phyloP scores from a whole-genome alignment of 176 grass and related monocot genomes.

The Hordeum vulgare region MorexV3_pseudomolecules_assembly NC_058522.1:554197013-554197512 shows the following conservation, averaged over 20 bases:
- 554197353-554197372: constrained; percentile 95
- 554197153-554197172: neutral
- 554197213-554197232: too few relatives aligned
- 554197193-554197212: too few relatives aligned
- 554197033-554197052: constrained; percentile 19
- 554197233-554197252: neutral
- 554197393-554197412: constrained; percentile 86
- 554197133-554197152: neutral
- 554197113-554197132: neutral
- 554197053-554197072: constrained; percentile 34
- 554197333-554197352: constrained; percentile 80
- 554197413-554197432: constrained; percentile 97
- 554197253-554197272: neutral
- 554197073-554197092: constrained; percentile 14
- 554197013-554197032: constrained; percentile 11
- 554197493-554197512: constrained; percentile 85
- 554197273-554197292: neutral
- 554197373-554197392: constrained; percentile 69
- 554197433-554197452: constrained; percentile 53
- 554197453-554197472: constrained; percentile 88
- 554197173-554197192: neutral
- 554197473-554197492: constrained; percentile 83
- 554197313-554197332: constrained; percentile 97
- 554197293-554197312: constrained; percentile 57
- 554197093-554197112: constrained; percentile 7